phyloP scores from a whole-genome alignment of 495 filamentous ascomycete genomes.

The Aspergillus wentii region DNA sequence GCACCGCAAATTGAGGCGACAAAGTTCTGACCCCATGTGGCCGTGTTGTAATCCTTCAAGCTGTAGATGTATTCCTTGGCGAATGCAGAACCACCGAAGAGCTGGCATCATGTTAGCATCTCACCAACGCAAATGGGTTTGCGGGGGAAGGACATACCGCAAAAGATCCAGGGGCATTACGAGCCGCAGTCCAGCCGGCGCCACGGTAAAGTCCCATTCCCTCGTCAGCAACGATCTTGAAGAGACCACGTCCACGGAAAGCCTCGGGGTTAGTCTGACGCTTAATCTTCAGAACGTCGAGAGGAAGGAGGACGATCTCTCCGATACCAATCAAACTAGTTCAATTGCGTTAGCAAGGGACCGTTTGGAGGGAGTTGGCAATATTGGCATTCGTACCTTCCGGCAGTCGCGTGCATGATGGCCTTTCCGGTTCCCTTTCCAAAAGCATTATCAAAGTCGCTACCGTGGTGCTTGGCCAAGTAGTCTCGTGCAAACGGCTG shows the following conservation, averaged over 20 bases:
- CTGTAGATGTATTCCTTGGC: constrained; percentile 93
- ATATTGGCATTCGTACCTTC: constrained; percentile 53
- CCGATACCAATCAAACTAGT: constrained; percentile 87
- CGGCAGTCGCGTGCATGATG: constrained; percentile 94
- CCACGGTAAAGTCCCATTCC: constrained; percentile 94
- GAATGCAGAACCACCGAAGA: constrained; percentile 97
- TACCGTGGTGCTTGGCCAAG: constrained; percentile 73
- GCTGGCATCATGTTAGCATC: constrained; percentile 44
- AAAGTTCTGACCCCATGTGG: constrained; percentile 95
- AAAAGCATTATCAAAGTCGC: constrained; percentile 81
- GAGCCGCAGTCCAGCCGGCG: constrained; percentile 94
- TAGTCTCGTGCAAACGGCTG: constrained; percentile 95
- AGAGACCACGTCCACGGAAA: constrained; percentile 87
- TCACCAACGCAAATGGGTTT: constrained; percentile 5
- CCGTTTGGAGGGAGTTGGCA: neutral
- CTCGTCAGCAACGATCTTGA: constrained; percentile 87
- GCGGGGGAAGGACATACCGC: constrained; percentile 60
- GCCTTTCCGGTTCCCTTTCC: constrained; percentile 97
- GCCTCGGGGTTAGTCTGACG: constrained; percentile 98
- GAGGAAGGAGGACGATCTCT: constrained; percentile 89
- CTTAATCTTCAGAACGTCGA: constrained; percentile 99
- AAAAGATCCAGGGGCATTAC: constrained; percentile 96
- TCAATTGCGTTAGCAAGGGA: constrained; percentile 9
- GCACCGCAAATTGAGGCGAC: constrained; percentile 93
- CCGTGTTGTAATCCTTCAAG: constrained; percentile 88